Conservation (phyloP, 2,329 filamentous ascomycete genomes). For the Blastomyces gilchristii region DNA sequence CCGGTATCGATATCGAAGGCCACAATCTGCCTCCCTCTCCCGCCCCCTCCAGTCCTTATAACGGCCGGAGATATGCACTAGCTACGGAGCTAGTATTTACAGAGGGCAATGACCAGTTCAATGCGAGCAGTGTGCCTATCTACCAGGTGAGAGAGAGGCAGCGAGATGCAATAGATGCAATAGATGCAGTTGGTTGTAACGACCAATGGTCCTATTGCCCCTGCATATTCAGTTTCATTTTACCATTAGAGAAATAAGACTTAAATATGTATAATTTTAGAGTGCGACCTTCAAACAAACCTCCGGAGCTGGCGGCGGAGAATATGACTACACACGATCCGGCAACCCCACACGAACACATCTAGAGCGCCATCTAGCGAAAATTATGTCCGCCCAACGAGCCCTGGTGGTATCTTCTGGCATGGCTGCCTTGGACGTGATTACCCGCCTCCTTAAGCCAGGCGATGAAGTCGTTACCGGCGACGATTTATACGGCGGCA, state of each 20-base stretch:
- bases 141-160: conserved; percentile 55
- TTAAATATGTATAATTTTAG: conserved; percentile 27
- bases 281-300: conserved; percentile 96
- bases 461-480: conserved; percentile 97
- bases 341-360: conserved; percentile 95
- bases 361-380: conserved; percentile 89
- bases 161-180: background rate
- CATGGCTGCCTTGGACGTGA: conserved; percentile 95
- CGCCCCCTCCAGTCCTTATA: conserved; percentile 79
- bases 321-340: conserved; percentile 97
- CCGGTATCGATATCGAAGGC: conserved; percentile 66
- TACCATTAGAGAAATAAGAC: background rate
- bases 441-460: conserved; percentile 77
- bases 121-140: conserved; percentile 89
- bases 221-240: background rate
- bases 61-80: conserved; percentile 79
- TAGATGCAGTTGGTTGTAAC: background rate
- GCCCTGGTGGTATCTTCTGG: conserved; percentile 89
- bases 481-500: conserved; percentile 92
- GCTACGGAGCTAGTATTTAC: conserved; percentile 96
- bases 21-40: conserved; percentile 84
- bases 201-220: background rate
- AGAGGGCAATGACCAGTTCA: conserved; percentile 93
- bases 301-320: conserved; percentile 65
- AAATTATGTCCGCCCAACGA: conserved; percentile 94